Base-by-base conservation (phyloP, 371 early-diverging fungal genomes). In the Globomyces sp. region DNA sequence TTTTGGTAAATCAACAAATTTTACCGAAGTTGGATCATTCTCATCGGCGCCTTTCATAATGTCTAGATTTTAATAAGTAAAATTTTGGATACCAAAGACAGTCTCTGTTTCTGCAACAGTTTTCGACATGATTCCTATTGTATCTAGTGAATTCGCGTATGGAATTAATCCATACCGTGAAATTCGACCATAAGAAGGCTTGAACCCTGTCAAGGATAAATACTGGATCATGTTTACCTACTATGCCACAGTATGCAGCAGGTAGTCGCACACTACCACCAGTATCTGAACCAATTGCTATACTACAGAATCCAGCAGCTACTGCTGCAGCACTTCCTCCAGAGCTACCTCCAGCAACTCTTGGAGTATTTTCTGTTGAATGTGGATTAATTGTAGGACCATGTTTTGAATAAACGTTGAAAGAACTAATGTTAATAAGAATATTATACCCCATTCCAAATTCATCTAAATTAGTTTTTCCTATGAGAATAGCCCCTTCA, bases 381-480 rank as follows among this genome's bases (percentile, higher is more conserved):
- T 64, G 41, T 2, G 80, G 79, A 55, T 80, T 85, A 11, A 39
- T 37, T 0, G 73, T 68, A 1, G 77, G 63, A 13, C 83, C 86
- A 61, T 74, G 71, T 2, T 69, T 62, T 42, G 58, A 59, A 51
- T 76, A 70, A 2, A 70, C 44, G 24, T 71, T 69, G 63, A 44
- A 69, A 4, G 66, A 90, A 24, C 24, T 24, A 24, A 24, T 24
- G 24, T 24, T 24, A 24, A 24, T 24, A 24, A 24, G 24, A 24
- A 24, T 24, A 24, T 24, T 24, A 24, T 24, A 24, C 80, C 97
- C 97, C 95, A 96, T 96, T n/a, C 94, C 97, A 85, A 95, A 96
- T 72, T 96, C 96, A 73, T 96, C 97, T 92, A 96, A 88, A 74
- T 94, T 96, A 9, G 92, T 86, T 65, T 93, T 92, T n/a, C 93